Evolutionary conservation across 2,329 filamentous ascomycete species (phyloP).

Genomic region (Fusarium nisikadoi): DNA sequence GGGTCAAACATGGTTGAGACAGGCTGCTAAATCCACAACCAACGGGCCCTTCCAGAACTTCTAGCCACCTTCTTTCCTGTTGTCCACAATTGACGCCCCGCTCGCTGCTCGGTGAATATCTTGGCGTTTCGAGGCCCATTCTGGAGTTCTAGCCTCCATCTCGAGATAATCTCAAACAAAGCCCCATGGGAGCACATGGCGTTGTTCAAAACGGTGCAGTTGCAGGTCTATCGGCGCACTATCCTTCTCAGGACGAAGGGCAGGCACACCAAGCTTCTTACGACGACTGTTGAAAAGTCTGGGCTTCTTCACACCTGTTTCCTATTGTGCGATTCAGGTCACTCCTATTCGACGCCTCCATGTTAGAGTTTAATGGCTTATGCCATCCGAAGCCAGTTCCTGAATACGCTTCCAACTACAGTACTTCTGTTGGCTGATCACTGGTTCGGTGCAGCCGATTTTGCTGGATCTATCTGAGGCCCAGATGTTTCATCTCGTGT

Average conservation of each 20-base stretch:
- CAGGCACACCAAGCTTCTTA: conserved; percentile 1
- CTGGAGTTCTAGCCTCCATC: conserved; percentile 23
- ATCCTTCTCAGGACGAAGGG: conserved; percentile 6
- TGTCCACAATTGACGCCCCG: conserved; percentile 5
- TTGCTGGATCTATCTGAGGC: conserved; percentile 9
- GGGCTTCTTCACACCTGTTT: background rate
- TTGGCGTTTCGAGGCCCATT: conserved; percentile 33
- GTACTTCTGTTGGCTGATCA: conserved; percentile 15
- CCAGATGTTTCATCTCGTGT: conserved; percentile 3
- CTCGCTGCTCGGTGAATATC: conserved; percentile 6
- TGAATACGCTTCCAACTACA: conserved; percentile 1
- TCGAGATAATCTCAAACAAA: conserved; percentile 23
- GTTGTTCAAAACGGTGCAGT: conserved; percentile 22
- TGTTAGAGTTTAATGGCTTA: conserved; percentile 26
- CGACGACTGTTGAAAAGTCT: conserved; percentile 1
- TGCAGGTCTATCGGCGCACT: conserved; percentile 23
- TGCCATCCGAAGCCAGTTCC: conserved; percentile 17
- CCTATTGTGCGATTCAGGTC: conserved; percentile 1
- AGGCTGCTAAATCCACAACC: background rate
- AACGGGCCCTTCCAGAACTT: conserved; percentile 12
- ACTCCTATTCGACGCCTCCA: conserved; percentile 9
- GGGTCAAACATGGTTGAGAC: conserved; percentile 26
- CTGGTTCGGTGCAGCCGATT: conserved; percentile 8
- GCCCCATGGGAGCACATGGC: conserved; percentile 6
- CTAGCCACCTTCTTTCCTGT: conserved; percentile 3